A percentile compares a stretch with the other conserved stretches of the same genome.
Conservation (phyloP, 192 early-diverging fungal species). For the Anaeromyces robustus region DNA sequence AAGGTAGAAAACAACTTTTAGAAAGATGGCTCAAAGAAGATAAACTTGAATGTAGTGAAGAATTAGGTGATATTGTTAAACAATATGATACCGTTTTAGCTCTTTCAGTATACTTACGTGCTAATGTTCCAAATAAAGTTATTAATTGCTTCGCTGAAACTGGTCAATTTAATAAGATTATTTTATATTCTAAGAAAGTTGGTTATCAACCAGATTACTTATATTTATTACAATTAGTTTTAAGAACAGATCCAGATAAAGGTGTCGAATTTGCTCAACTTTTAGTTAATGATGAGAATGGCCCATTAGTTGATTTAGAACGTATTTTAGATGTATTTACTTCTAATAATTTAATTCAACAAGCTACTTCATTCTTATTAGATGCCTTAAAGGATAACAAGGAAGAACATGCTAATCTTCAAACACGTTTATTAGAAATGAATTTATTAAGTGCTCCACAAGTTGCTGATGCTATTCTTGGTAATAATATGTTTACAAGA, state of each 20-base stretch:
- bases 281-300: conserved; percentile 66
- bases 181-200: conserved; percentile 87
- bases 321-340: conserved; percentile 86
- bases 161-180: conserved; percentile 89
- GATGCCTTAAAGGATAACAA: conserved; percentile 90
- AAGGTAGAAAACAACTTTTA: conserved; percentile 78
- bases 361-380: conserved; percentile 89
- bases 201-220: conserved; percentile 86
- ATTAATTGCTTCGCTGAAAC: conserved; percentile 94
- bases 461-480: conserved; percentile 94
- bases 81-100: conserved; percentile 80
- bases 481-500: conserved; percentile 88
- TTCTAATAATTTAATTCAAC: conserved; percentile 83
- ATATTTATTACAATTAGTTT: conserved; percentile 75
- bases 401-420: conserved; percentile 78
- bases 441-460: conserved; percentile 93
- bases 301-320: conserved; percentile 71
- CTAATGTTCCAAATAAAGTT: conserved; percentile 85
- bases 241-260: conserved; percentile 82
- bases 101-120: conserved; percentile 85
- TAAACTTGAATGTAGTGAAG: conserved; percentile 95
- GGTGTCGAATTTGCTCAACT: conserved; percentile 82
- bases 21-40: conserved; percentile 99
- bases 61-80: conserved; percentile 92
- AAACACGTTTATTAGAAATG: conserved; percentile 93